These are phyloP conservation scores for Gossypium schwendimanii DNA, from an alignment of 441 rosid species.

Conservation along the genomic window DNA sequence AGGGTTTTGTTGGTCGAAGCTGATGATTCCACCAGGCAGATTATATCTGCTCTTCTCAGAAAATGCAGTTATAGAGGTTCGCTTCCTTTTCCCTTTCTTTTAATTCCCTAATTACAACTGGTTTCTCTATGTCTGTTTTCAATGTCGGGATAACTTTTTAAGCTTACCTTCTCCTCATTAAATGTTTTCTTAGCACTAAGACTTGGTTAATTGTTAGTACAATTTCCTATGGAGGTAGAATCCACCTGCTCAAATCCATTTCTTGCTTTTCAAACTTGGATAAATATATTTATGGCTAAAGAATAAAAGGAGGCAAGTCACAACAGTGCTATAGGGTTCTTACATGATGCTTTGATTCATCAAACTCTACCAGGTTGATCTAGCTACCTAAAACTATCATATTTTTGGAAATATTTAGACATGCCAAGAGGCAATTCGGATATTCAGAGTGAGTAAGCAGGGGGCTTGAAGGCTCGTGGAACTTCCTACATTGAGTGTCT, in stretches of 20 bases:
- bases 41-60: slow-evolving; percentile 69
- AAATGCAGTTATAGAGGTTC: slow-evolving; percentile 84
- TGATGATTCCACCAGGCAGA: slow-evolving; percentile 90
- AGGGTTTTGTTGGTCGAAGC: slow-evolving; percentile 85
- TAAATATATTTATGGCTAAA: not conserved
- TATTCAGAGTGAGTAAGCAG: not conserved
- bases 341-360: not conserved
- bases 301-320: not conserved
- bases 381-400: not conserved
- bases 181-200: not conserved
- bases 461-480: not conserved
- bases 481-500: not conserved
- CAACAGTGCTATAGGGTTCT: not conserved
- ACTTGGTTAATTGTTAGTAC: not conserved
- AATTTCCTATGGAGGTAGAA: not conserved
- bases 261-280: not conserved
- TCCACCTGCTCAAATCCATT: not conserved
- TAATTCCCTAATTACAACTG: not conserved
- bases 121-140: not conserved
- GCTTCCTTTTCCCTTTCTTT: not conserved
- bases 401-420: not conserved
- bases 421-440: not conserved
- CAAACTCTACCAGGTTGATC: not conserved
- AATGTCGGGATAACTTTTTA: not conserved
- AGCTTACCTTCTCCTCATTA: not conserved